phyloP scores from a whole-genome alignment of 352 stramenopile genomes.

The Halophytophthora batemanensis region DNA sequence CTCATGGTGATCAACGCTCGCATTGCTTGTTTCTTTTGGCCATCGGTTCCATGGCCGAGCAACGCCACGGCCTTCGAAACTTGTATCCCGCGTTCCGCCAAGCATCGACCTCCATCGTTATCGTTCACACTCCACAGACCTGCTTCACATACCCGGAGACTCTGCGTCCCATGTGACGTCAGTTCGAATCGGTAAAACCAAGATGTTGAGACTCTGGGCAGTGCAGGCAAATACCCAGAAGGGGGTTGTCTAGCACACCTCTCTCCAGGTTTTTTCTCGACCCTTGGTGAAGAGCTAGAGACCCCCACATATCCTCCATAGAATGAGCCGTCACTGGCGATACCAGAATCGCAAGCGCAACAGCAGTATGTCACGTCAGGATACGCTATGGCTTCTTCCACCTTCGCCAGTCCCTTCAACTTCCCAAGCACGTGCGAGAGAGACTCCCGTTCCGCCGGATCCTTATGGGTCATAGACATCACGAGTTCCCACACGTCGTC shows the following conservation, averaged over 20 bases:
- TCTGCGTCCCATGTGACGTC: too few species aligned
- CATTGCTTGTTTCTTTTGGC: not conserved
- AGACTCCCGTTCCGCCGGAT: not conserved
- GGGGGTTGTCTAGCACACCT: too few species aligned
- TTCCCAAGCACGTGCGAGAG: not conserved
- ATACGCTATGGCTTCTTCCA: not conserved
- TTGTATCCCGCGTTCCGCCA: too few species aligned
- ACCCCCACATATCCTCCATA: too few species aligned
- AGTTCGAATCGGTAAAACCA: too few species aligned
- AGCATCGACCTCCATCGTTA: too few species aligned
- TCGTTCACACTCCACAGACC: too few species aligned
- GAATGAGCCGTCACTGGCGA: slow-evolving; percentile 5
- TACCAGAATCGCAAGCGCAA: not conserved
- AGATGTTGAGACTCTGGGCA: too few species aligned
- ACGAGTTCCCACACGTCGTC: slow-evolving; percentile 14
- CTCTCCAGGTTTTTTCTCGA: too few species aligned
- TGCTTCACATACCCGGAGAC: too few species aligned
- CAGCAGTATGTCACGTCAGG: not conserved
- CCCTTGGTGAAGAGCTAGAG: too few species aligned
- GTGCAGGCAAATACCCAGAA: too few species aligned
- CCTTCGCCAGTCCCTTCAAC: not conserved
- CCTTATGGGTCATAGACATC: not conserved
- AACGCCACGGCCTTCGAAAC: not conserved
- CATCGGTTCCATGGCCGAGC: slow-evolving; percentile 1
- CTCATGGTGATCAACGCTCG: not conserved